These are phyloP conservation scores for Symmetrospora coprosmae DNA, from an alignment of 768 basidiomycete genomes.

Conservation along the genomic window DNA sequence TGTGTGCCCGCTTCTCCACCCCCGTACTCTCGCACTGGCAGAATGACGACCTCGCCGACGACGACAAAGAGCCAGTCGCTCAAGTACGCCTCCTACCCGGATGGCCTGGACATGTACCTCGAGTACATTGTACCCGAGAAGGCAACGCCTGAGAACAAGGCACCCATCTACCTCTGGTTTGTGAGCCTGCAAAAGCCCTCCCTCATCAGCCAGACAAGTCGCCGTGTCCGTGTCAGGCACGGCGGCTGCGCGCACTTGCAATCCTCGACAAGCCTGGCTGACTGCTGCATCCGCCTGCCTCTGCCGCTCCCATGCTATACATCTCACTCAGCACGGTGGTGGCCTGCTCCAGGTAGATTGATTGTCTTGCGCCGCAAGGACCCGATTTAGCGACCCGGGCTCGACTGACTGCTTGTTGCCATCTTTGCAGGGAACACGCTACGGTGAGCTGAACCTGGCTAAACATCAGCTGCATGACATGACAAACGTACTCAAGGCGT, in stretches of 20 bases:
- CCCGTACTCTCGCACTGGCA: no score
- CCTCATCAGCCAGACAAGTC: no score
- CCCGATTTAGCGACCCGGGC: no score
- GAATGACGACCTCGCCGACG: conserved; percentile 11
- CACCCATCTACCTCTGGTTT: conserved; percentile 26
- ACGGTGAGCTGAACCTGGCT: not conserved
- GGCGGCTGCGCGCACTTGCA: not conserved
- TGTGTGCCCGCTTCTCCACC: no score
- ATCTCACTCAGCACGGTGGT: conserved; percentile 29
- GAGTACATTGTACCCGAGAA: conserved; percentile 21
- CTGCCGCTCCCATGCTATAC: no score
- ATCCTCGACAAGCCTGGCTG: not conserved
- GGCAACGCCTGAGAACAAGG: conserved; percentile 18
- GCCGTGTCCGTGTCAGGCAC: no score
- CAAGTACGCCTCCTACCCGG: conserved; percentile 20
- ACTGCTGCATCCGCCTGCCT: no score
- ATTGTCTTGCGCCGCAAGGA: no score
- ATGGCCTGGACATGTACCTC: conserved; percentile 25
- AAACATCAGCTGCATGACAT: not conserved
- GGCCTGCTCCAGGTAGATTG: conserved; percentile 8
- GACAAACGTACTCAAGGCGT: not conserved
- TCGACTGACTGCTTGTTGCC: no score
- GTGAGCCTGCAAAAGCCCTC: not conserved
- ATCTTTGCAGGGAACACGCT: conserved; percentile 18
- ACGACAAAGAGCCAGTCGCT: no score